Conservation (phyloP, 2,329 filamentous ascomycete species). For the Exophiala aquamarina region DNA sequence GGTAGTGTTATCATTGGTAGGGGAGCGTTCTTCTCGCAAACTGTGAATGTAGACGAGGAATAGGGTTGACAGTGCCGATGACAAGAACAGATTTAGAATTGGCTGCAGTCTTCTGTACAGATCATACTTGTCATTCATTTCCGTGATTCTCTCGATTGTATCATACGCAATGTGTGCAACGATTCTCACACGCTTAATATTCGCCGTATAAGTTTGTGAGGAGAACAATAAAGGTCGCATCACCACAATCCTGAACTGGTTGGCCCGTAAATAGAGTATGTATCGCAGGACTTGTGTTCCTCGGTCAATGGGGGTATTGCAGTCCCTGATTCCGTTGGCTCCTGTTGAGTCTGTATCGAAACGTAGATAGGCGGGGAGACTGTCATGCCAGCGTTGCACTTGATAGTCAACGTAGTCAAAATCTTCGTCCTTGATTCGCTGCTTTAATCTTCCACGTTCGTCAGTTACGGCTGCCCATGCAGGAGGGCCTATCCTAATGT, state of each 20-base stretch:
- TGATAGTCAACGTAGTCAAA: slow-evolving; percentile 13
- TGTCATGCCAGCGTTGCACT: slow-evolving; percentile 15
- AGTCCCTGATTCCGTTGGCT: not conserved
- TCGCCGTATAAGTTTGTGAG: slow-evolving; percentile 2
- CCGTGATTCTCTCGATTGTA: slow-evolving; percentile 8
- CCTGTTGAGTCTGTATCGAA: not conserved
- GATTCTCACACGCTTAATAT: slow-evolving; percentile 6
- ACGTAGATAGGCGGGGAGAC: slow-evolving; percentile 9
- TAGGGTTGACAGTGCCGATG: slow-evolving; percentile 11
- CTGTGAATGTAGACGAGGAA: slow-evolving; percentile 12
- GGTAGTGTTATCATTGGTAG: slow-evolving; percentile 17
- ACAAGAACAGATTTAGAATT: slow-evolving; percentile 12
- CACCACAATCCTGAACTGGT: slow-evolving; percentile 17
- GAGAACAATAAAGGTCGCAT: slow-evolving; percentile 13
- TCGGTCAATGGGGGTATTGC: not conserved
- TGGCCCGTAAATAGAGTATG: slow-evolving; percentile 12
- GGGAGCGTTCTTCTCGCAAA: slow-evolving; percentile 27
- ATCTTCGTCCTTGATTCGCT: slow-evolving; percentile 12
- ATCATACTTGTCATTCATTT: slow-evolving; percentile 1
- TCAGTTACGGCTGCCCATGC: slow-evolving; percentile 15
- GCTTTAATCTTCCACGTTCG: slow-evolving; percentile 9
- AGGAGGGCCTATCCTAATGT: slow-evolving; percentile 10
- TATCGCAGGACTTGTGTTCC: slow-evolving; percentile 7
- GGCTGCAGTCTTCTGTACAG: slow-evolving; percentile 13
- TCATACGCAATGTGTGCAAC: slow-evolving; percentile 8